Conservation (phyloP, 1,284 basidiomycete species). For the Veloporphyrellus conicus region DNA sequence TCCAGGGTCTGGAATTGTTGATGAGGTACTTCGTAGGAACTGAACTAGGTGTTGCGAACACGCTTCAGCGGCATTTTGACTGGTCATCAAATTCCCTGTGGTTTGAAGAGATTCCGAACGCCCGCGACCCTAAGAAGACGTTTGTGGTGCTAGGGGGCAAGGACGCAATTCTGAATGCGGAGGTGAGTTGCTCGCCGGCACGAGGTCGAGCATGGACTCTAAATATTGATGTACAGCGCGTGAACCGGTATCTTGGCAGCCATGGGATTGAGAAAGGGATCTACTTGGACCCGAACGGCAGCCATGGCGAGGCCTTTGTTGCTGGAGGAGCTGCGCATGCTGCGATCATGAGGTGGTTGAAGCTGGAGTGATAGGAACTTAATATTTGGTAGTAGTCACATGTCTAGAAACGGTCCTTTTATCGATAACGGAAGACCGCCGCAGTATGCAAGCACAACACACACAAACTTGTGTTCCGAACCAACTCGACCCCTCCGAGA, state of each 20-base stretch:
- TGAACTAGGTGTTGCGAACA: slow-evolving; percentile 82
- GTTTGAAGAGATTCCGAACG: slow-evolving; percentile 83
- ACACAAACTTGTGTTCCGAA: slow-evolving; percentile 22
- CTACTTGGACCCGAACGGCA: slow-evolving; percentile 63
- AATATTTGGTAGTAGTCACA: background rate
- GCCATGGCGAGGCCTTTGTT: slow-evolving; percentile 71
- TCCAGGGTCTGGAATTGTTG: slow-evolving; percentile 69
- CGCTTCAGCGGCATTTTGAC: slow-evolving; percentile 78
- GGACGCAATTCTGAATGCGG: slow-evolving; percentile 74
- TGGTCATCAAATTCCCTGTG: slow-evolving; percentile 88
- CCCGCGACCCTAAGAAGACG: slow-evolving; percentile 54
- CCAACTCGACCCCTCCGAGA: background rate
- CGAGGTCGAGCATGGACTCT: background rate
- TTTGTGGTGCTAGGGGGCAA: slow-evolving; percentile 75
- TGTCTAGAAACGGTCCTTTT: background rate
- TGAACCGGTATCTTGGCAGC: slow-evolving; percentile 67
- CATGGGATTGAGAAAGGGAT: slow-evolving; percentile 73
- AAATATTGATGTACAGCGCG: slow-evolving; percentile 50
- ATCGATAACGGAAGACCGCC: slow-evolving; percentile 26
- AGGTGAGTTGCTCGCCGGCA: slow-evolving; percentile 39
- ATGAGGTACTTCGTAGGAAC: slow-evolving; percentile 83
- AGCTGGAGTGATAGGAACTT: slow-evolving; percentile 6
- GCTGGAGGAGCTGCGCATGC: slow-evolving; percentile 51
- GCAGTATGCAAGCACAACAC: slow-evolving; percentile 24
- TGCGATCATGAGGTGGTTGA: slow-evolving; percentile 65